Evolutionary conservation across 129 eudicot genomes (phyloP).

Genomic region (Lonicera japonica): DNA sequence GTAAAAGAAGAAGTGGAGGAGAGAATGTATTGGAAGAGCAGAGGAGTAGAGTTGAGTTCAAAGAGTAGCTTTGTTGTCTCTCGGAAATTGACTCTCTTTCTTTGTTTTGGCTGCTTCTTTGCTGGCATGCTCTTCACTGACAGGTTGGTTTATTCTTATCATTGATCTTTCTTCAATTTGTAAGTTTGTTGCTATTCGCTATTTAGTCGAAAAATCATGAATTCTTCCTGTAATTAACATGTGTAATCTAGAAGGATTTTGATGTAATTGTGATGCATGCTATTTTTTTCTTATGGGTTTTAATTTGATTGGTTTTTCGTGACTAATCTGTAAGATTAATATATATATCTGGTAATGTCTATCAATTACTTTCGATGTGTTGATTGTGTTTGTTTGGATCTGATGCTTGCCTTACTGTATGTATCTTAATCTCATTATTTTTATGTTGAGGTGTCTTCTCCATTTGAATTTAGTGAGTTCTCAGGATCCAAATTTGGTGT

Average conservation of each 20-base stretch:
- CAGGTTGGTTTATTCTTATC: slow-evolving; percentile 46
- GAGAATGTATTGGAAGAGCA: slow-evolving; percentile 73
- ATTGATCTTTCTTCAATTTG: background rate
- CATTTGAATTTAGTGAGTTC: background rate
- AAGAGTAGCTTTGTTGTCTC: slow-evolving; percentile 46
- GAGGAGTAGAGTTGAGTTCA: slow-evolving; percentile 45
- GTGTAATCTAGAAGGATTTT: no score
- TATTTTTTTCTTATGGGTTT: no score
- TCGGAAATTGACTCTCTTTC: slow-evolving; percentile 46
- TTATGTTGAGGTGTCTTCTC: background rate
- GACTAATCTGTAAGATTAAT: no score
- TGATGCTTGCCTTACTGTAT: background rate
- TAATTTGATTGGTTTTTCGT: no score
- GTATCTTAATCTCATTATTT: background rate
- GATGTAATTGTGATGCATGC: background rate
- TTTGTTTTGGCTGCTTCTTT: slow-evolving; percentile 66
- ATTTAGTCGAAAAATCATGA: background rate
- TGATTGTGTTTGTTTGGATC: background rate
- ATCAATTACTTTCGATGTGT: background rate
- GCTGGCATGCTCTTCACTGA: slow-evolving; percentile 93
- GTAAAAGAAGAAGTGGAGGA: background rate
- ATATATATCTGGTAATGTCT: background rate
- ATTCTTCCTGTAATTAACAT: no score
- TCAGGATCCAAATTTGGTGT: background rate
- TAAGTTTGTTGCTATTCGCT: background rate